A percentile compares a stretch with the other conserved stretches of the same genome.
These are phyloP conservation scores for Phytophthora meadii DNA, from an alignment of 352 stramenopile genomes.

Conservation along the genomic window DNA sequence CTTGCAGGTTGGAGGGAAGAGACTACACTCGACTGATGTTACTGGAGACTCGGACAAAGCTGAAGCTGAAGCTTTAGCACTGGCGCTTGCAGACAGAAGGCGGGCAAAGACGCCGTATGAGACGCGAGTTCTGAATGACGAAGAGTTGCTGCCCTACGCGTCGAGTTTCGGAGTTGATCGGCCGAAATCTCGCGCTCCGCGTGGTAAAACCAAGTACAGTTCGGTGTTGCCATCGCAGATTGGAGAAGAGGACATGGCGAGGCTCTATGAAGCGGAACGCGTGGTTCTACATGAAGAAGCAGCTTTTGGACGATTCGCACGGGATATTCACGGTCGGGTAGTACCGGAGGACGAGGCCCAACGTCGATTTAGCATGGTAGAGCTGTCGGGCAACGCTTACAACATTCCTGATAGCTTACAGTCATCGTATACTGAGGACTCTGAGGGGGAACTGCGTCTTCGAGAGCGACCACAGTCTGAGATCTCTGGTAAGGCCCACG, in stretches of 20 bases:
- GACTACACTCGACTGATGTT: constrained; percentile 15
- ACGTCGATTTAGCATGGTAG: constrained; percentile 61
- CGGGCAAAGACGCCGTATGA: constrained; percentile 81
- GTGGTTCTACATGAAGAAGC: constrained; percentile 80
- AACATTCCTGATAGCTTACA: constrained; percentile 22
- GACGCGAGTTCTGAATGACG: constrained; percentile 87
- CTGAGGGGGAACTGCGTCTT: constrained; percentile 13
- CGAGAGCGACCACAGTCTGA: constrained; percentile 6
- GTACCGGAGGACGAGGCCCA: constrained; percentile 71
- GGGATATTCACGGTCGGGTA: constrained; percentile 72
- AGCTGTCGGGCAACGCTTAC: constrained; percentile 63
- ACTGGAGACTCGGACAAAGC: constrained; percentile 8
- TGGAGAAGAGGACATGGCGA: constrained; percentile 85
- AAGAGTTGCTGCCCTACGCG: constrained; percentile 67
- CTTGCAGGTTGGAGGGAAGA: constrained; percentile 71
- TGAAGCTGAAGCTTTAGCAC: constrained; percentile 33
- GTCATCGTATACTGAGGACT: constrained; percentile 20
- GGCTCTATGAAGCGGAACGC: constrained; percentile 73
- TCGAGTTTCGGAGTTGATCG: constrained; percentile 16
- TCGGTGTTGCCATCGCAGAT: constrained; percentile 69
- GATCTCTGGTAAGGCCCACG: constrained; percentile 44
- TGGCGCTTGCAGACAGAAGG: constrained; percentile 55
- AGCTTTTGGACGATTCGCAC: constrained; percentile 63
- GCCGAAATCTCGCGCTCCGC: constrained; percentile 20
- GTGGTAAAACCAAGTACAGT: constrained; percentile 24